Evolutionary conservation across 768 basidiomycete species (phyloP).

Genomic region (Filobasidium wieringae): DNA sequence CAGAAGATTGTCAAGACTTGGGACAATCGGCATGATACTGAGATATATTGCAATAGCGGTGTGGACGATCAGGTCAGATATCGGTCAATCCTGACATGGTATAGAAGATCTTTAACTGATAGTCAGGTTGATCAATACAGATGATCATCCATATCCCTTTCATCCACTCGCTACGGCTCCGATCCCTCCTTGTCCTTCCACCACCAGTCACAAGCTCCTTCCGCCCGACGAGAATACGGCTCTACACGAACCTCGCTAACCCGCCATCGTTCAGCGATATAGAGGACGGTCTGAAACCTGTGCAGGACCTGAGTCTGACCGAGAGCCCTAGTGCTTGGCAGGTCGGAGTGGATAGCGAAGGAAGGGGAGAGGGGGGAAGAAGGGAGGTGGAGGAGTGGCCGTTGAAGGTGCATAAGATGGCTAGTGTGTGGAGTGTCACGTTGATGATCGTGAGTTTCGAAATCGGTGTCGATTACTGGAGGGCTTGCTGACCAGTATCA

Average conservation of each 20-base stretch:
- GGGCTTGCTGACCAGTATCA: not conserved
- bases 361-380: constrained; percentile 20
- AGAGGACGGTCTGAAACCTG: constrained; percentile 18
- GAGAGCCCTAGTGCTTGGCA: constrained; percentile 12
- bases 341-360: constrained; percentile 17
- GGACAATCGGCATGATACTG: constrained; percentile 33
- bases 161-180: constrained; percentile 31
- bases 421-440: constrained; percentile 33
- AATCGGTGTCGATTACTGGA: not conserved
- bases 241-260: constrained; percentile 31
- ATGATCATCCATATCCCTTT: constrained; percentile 38
- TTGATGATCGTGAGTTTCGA: constrained; percentile 29
- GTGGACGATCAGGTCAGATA: constrained; percentile 34
- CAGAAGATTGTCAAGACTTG: constrained; percentile 35
- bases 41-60: constrained; percentile 26
- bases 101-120: not conserved
- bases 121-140: constrained; percentile 11
- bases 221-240: constrained; percentile 26
- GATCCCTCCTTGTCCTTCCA: constrained; percentile 33
- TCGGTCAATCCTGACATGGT: not conserved
- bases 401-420: constrained; percentile 37
- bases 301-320: constrained; percentile 32
- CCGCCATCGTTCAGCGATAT: constrained; percentile 35
- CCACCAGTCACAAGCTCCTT: constrained; percentile 30
- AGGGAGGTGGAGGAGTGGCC: constrained; percentile 37